A percentile compares a stretch with the other conserved stretches of the same genome.
Evolutionary conservation across 139 green algal genomes (phyloP).

Genomic region (Limnomonas spitsbergensis): DNA sequence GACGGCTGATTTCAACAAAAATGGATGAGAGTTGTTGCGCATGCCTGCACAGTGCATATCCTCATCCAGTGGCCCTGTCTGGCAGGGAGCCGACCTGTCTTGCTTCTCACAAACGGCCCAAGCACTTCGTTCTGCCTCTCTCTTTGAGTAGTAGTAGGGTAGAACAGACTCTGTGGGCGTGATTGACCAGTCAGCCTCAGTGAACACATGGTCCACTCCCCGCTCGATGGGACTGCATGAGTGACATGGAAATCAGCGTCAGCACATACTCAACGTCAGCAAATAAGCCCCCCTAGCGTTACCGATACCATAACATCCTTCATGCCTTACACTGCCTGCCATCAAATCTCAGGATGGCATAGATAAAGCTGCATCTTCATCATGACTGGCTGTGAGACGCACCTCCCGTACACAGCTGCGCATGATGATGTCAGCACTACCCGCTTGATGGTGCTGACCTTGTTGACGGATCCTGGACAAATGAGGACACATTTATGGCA

Average conservation of each 20-base stretch:
- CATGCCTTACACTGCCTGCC: too few relatives aligned
- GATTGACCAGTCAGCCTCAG: conserved; percentile 49
- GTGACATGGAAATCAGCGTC: too few relatives aligned
- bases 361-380: too few relatives aligned
- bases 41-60: too few relatives aligned
- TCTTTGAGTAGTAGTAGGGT: conserved; percentile 39
- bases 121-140: conserved; percentile 19
- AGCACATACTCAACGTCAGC: too few relatives aligned
- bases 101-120: conserved; percentile 27
- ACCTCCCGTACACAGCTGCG: conserved; percentile 32
- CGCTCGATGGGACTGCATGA: background rate
- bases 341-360: too few relatives aligned
- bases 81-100: conserved; percentile 28
- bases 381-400: background rate
- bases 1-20: too few relatives aligned
- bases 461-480: conserved; percentile 35
- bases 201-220: conserved; percentile 41
- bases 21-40: too few relatives aligned
- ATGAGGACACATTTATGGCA: background rate
- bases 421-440: conserved; percentile 61
- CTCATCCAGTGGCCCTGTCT: too few relatives aligned
- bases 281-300: too few relatives aligned
- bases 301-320: too few relatives aligned
- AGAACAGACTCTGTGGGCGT: conserved; percentile 9
- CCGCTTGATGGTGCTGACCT: conserved; percentile 36